Conservation (phyloP, 257 asterid genomes). For the Agastache rugosa region DNA sequence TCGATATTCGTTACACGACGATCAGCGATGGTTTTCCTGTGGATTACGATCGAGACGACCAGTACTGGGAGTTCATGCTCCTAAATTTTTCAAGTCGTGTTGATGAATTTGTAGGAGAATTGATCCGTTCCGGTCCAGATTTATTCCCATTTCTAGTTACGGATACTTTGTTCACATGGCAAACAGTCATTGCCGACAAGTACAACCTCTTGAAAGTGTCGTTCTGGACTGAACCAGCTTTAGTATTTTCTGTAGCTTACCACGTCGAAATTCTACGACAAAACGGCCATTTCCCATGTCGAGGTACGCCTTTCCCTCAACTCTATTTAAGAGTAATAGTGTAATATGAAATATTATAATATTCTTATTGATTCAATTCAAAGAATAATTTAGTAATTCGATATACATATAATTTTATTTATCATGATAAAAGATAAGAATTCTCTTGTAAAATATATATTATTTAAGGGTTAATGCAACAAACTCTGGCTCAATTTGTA, state of each 20-base stretch:
- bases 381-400: too few relatives aligned
- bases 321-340: too few relatives aligned
- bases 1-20: constrained; percentile 59
- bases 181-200: constrained; percentile 48
- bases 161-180: constrained; percentile 57
- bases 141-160: constrained; percentile 49
- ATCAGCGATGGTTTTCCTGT: constrained; percentile 59
- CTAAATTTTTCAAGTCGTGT: constrained; percentile 45
- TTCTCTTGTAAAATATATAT: too few relatives aligned
- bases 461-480: too few relatives aligned
- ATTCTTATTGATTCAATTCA: too few relatives aligned
- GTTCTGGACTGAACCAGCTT: constrained; percentile 56
- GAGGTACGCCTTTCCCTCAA: too few relatives aligned
- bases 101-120: constrained; percentile 49
- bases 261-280: constrained; percentile 46
- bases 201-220: constrained; percentile 57
- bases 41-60: constrained; percentile 42
- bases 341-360: too few relatives aligned
- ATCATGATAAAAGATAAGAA: too few relatives aligned
- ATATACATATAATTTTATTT: too few relatives aligned
- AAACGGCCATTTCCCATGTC: constrained; percentile 52
- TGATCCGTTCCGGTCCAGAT: constrained; percentile 41
- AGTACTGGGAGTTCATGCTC: constrained; percentile 44
- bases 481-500: too few relatives aligned
- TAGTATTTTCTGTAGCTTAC: constrained; percentile 54